Conservation (phyloP, 805 yeast genomes). For the Isabelozyma pseudorhagii region DNA sequence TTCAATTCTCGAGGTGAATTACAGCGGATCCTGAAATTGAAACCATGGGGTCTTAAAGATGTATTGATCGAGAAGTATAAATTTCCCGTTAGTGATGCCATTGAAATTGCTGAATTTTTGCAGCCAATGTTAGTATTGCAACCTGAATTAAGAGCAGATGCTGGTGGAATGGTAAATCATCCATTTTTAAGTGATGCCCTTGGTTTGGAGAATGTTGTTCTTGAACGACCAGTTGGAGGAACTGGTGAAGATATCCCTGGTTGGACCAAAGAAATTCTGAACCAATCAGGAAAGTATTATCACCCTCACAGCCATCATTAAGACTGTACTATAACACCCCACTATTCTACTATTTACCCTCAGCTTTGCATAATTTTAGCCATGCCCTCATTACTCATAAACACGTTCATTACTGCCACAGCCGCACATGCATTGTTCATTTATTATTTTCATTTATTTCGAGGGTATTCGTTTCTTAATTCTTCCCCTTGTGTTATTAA, state of each 20-base stretch:
- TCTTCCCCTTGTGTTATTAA: neutral
- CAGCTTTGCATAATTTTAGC: neutral
- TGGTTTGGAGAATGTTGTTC: constrained; percentile 65
- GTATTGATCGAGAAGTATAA: constrained; percentile 87
- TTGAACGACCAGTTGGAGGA: constrained; percentile 75
- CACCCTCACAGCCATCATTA: constrained; percentile 6
- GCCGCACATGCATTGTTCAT: neutral
- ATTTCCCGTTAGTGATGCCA: constrained; percentile 63
- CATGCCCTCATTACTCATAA: neutral
- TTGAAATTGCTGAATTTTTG: constrained; percentile 70
- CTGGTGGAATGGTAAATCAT: constrained; percentile 91
- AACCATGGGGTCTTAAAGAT: constrained; percentile 83
- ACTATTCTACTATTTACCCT: neutral
- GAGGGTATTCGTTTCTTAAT: neutral
- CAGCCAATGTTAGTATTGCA: constrained; percentile 78
- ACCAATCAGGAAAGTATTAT: constrained; percentile 6
- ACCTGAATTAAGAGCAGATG: constrained; percentile 86
- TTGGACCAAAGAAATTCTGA: constrained; percentile 68
- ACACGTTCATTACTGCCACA: neutral
- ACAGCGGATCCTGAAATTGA: constrained; percentile 73
- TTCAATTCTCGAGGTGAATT: constrained; percentile 69
- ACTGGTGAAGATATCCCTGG: constrained; percentile 89
- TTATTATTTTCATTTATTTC: neutral
- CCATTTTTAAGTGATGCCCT: constrained; percentile 78
- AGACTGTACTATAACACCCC: neutral